Conservation (phyloP, 306 rosid species). For the Delonix regia region DNA sequence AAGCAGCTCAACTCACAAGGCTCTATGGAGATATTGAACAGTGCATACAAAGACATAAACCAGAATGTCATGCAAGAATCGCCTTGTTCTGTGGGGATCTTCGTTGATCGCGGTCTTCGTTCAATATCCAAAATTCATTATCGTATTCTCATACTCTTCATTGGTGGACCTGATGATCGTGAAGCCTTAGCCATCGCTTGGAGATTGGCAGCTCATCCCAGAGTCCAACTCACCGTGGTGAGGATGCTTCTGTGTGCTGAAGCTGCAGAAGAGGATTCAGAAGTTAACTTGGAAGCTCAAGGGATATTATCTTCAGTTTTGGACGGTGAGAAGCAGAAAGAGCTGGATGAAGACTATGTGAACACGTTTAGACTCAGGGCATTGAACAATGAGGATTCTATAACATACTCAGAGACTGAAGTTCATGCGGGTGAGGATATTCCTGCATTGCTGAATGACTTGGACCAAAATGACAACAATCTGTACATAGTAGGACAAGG, state of each 20-base stretch:
- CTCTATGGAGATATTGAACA: not conserved
- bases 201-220: not conserved
- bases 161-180: conserved; percentile 1
- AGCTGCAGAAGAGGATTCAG: conserved; percentile 22
- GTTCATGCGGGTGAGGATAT: conserved; percentile 44
- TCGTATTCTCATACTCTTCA: not conserved
- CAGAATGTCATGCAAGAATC: not conserved
- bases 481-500: conserved; percentile 63
- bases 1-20: not conserved
- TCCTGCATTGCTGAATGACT: conserved; percentile 24
- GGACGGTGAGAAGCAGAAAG: conserved; percentile 36
- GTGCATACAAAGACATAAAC: conserved; percentile 1
- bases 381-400: conserved; percentile 29
- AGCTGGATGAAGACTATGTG: conserved; percentile 47
- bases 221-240: conserved; percentile 42
- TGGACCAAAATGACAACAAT: conserved; percentile 41
- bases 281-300: not conserved
- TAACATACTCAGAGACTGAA: conserved; percentile 43
- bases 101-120: not conserved
- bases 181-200: not conserved
- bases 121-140: too few species aligned
- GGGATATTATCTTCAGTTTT: conserved; percentile 21
- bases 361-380: conserved; percentile 39
- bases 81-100: not conserved
- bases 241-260: conserved; percentile 42